These are phyloP conservation scores for Schwanniomyces vanrijiae DNA, from an alignment of 805 yeast species.

Conservation along the genomic window DNA sequence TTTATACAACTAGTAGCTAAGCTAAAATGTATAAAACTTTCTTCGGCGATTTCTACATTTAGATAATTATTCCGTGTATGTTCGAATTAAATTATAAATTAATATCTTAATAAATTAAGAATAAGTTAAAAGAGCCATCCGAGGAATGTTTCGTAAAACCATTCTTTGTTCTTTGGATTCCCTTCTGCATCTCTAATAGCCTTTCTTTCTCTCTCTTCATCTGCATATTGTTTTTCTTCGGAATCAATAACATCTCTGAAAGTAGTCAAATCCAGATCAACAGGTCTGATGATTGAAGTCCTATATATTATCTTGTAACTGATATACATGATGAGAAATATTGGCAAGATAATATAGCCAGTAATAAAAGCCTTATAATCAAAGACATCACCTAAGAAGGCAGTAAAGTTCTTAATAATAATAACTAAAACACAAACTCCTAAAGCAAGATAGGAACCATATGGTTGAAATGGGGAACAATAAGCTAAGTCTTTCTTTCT, in stretches of 20 bases:
- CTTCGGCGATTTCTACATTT: neutral
- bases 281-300: slow-evolving; percentile 48
- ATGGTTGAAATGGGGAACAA: slow-evolving; percentile 68
- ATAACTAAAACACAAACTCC: slow-evolving; percentile 53
- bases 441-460: slow-evolving; percentile 61
- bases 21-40: neutral
- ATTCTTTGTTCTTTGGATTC: slow-evolving; percentile 40
- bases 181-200: slow-evolving; percentile 44
- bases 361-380: slow-evolving; percentile 69
- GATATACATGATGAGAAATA: slow-evolving; percentile 51
- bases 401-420: slow-evolving; percentile 70
- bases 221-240: slow-evolving; percentile 44
- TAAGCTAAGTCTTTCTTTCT: slow-evolving; percentile 53
- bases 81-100: neutral
- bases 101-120: neutral
- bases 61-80: neutral
- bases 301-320: slow-evolving; percentile 62
- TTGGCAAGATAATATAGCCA: slow-evolving; percentile 75
- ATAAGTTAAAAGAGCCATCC: slow-evolving; percentile 48
- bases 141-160: slow-evolving; percentile 49
- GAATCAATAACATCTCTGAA: slow-evolving; percentile 56
- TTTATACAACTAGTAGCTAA: too few relatives aligned
- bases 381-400: slow-evolving; percentile 57
- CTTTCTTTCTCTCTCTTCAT: slow-evolving; percentile 30
- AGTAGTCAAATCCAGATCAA: slow-evolving; percentile 62